phyloP scores from a whole-genome alignment of 1,284 basidiomycete genomes.

The Leucoagaricus sp. region DNA sequence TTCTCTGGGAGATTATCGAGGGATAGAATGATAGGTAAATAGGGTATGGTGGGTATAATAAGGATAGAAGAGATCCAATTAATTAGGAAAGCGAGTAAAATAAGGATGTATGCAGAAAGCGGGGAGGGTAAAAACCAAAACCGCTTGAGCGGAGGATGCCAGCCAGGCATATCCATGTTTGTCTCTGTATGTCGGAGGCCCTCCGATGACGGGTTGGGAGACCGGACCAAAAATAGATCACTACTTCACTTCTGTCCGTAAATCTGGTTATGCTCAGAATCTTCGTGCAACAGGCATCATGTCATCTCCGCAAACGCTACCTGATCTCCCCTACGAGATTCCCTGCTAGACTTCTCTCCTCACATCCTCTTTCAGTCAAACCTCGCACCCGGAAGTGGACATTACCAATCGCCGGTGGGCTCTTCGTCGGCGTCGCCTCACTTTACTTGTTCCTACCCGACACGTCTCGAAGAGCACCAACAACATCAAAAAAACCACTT shows the following conservation, averaged over 20 bases:
- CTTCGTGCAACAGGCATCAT: background rate
- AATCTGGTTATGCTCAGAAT: background rate
- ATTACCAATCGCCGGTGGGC: conserved; percentile 21
- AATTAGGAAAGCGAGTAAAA: background rate
- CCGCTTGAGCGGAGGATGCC: background rate
- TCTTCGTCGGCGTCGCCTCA: conserved; percentile 39
- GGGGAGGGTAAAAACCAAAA: background rate
- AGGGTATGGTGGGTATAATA: conserved; percentile 10
- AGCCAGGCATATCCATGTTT: conserved; percentile 3
- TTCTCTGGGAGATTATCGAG: background rate
- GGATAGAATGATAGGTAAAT: background rate
- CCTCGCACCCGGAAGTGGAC: conserved; percentile 11
- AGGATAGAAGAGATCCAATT: background rate
- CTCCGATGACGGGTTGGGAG: too few relatives aligned
- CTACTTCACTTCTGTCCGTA: background rate
- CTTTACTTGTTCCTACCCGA: conserved; percentile 54
- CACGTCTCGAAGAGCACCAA: conserved; percentile 40
- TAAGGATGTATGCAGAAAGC: conserved; percentile 6
- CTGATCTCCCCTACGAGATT: background rate
- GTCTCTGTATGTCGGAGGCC: background rate
- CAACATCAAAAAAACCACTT: conserved; percentile 39
- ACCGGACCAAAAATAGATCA: background rate
- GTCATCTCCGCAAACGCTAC: background rate
- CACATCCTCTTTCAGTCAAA: conserved; percentile 1
- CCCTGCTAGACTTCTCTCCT: background rate